Percentiles rank a stretch among this genome's conserved stretches.
Evolutionary conservation across 2,329 filamentous ascomycete genomes (phyloP).

Genomic region (Nakataea oryzae): DNA sequence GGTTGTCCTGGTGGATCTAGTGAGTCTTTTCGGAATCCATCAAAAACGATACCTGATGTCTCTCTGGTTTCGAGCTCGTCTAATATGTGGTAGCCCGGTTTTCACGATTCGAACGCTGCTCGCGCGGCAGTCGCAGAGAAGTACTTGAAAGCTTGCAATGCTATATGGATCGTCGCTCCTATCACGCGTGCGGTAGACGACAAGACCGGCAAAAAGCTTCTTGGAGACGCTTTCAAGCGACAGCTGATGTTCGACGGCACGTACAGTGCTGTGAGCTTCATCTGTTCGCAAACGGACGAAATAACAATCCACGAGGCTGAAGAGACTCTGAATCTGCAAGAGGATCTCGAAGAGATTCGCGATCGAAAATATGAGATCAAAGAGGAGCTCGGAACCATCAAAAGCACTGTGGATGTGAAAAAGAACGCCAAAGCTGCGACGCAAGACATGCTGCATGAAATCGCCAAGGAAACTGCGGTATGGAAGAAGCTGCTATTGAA

Average conservation of each 20-base stretch:
- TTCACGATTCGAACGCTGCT: slow-evolving; percentile 50
- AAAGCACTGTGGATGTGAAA: background rate
- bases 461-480: background rate
- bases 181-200: slow-evolving; percentile 51
- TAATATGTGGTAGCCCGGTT: slow-evolving; percentile 29
- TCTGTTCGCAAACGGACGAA: slow-evolving; percentile 54
- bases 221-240: slow-evolving; percentile 45
- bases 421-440: background rate
- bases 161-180: slow-evolving; percentile 51
- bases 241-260: slow-evolving; percentile 50
- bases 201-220: slow-evolving; percentile 43
- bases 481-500: background rate
- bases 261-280: slow-evolving; percentile 44
- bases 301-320: slow-evolving; percentile 23
- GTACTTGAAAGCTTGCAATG: slow-evolving; percentile 50
- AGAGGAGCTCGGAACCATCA: too few species aligned
- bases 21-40: background rate
- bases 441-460: too few species aligned
- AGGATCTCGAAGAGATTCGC: background rate
- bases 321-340: background rate
- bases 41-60: too few species aligned
- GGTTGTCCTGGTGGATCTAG: background rate
- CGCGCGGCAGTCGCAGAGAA: slow-evolving; percentile 43
- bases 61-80: background rate
- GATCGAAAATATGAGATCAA: background rate